These are phyloP conservation scores for Phytophthora boehmeriae DNA, from an alignment of 352 stramenopile species.

Conservation along the genomic window DNA sequence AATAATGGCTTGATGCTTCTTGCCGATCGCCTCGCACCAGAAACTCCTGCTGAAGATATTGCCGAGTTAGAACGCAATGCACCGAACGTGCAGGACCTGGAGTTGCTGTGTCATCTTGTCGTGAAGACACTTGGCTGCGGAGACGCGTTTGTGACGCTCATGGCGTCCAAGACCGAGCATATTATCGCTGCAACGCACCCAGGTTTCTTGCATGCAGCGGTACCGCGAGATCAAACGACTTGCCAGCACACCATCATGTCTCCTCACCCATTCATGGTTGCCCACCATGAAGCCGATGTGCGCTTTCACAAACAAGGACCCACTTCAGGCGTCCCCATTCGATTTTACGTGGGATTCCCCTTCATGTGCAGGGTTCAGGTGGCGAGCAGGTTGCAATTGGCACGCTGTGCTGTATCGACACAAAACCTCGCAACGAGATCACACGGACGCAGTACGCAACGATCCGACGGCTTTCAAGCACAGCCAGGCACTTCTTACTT, in stretches of 20 bases:
- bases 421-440: conserved; percentile 29
- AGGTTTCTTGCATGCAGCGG: conserved; percentile 22
- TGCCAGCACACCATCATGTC: conserved; percentile 67
- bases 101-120: conserved; percentile 54
- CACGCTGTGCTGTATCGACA: conserved; percentile 45
- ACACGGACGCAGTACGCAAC: conserved; percentile 40
- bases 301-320: conserved; percentile 43
- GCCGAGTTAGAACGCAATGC: conserved; percentile 25
- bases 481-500: conserved; percentile 25
- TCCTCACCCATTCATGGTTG: conserved; percentile 44
- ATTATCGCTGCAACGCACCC: conserved; percentile 42
- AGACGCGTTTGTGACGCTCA: conserved; percentile 56
- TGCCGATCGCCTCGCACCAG: conserved; percentile 18
- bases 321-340: conserved; percentile 33
- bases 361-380: conserved; percentile 27
- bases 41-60: conserved; percentile 5
- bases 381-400: conserved; percentile 18
- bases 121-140: conserved; percentile 53
- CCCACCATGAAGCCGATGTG: conserved; percentile 64
- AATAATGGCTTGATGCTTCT: conserved; percentile 17
- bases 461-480: conserved; percentile 28
- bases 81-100: conserved; percentile 38
- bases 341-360: conserved; percentile 68
- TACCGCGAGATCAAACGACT: conserved; percentile 54
- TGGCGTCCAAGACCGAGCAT: conserved; percentile 44